Base-by-base conservation (phyloP, 352 stramenopile species). In the Globisporangium camurandrum region DNA sequence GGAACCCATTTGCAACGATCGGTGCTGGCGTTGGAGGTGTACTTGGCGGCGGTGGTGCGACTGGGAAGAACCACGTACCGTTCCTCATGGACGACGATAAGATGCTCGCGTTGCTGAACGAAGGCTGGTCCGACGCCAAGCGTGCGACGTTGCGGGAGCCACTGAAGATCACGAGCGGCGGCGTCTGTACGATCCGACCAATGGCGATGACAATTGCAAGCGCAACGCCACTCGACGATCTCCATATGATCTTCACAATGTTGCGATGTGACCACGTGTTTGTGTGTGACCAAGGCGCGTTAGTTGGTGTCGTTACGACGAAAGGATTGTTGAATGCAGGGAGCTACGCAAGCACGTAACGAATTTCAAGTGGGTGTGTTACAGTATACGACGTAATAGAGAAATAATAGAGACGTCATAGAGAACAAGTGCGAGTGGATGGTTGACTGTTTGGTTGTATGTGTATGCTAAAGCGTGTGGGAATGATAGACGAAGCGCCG, bases 161-260 rank as follows among this genome's bases (percentile, higher is more conserved):
- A 0, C 65, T 94, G 42, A 91, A 94, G 51, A 69, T 94, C 46
- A 91, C 69, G 30, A 69, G 79, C 27, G 71, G 71, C 17, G 64
- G 64, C 23, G 49, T 76, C 16, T 92, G 80, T 47, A 40, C 72
- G 45, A 82, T 92, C 52, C 75, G 75, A 11, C 81, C 81, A 16
- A 87, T 87, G 64, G 79, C 75, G 14, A 82, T 91, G 62, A 94
- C 77, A 9, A 84, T 90, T 36, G 89, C 81, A 14, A 90, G 66
- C 33, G 77, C 66, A 39, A 95, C 83, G 24, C 66, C 83, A 23
- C 64, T 94, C 31, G 81, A 95, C 46, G 82, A 92, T 41, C 60
- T 95, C 5, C 85, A 95, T 66, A 88, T 95, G 68, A 89, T 95
- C 52, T 95, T 95, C 68, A 92, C 83, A 17, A 95, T 95, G 85